A percentile compares a stretch with the other conserved stretches of the same genome.
Conservation (phyloP, 2,329 filamentous ascomycete genomes). For the Fusarium ramigenum region DNA sequence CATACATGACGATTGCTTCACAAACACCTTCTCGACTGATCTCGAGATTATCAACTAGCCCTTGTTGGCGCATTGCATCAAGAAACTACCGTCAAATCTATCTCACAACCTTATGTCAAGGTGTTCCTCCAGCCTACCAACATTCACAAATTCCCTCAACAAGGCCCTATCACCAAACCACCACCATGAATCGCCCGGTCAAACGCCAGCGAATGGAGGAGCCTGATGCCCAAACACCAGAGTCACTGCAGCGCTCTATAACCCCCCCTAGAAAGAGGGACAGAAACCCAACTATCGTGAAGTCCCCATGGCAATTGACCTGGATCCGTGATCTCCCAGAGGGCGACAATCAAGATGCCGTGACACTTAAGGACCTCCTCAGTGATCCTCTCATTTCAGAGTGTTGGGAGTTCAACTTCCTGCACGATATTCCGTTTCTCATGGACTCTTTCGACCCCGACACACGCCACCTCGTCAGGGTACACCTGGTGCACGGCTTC, state of each 20-base stretch:
- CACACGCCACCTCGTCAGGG: slow-evolving; percentile 57
- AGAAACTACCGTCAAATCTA: background rate
- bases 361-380: slow-evolving; percentile 74
- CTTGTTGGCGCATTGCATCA: background rate
- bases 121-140: background rate
- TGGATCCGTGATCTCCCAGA: slow-evolving; percentile 71
- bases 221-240: slow-evolving; percentile 11
- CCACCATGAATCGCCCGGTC: slow-evolving; percentile 43
- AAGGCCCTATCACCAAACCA: background rate
- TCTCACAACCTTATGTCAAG: background rate
- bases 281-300: slow-evolving; percentile 43
- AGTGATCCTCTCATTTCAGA: slow-evolving; percentile 78
- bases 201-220: slow-evolving; percentile 46
- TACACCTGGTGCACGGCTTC: slow-evolving; percentile 69
- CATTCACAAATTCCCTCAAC: no score
- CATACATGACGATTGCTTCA: background rate
- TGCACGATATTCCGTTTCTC: slow-evolving; percentile 69
- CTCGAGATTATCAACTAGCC: background rate
- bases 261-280: slow-evolving; percentile 57
- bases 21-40: background rate
- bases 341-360: slow-evolving; percentile 69
- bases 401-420: slow-evolving; percentile 76
- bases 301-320: slow-evolving; percentile 78
- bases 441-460: slow-evolving; percentile 64
- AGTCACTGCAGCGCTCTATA: slow-evolving; percentile 52